Evolutionary conservation across 257 asterid genomes (phyloP).

Genomic region (Vinca minor): DNA sequence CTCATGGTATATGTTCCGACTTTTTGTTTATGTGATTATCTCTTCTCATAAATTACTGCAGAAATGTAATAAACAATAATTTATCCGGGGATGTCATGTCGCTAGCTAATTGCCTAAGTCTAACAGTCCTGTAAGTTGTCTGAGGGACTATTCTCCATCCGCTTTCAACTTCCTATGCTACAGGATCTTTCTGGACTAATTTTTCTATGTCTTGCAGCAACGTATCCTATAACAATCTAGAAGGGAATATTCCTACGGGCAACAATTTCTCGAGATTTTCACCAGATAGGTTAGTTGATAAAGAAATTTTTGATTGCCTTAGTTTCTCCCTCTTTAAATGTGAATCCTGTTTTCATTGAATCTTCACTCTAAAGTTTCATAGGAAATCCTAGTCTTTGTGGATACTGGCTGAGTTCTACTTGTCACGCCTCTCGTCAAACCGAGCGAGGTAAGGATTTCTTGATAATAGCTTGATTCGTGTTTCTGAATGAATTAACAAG

Average conservation of each 20-base stretch:
- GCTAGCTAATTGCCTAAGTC: slow-evolving; percentile 64
- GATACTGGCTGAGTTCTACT: slow-evolving; percentile 63
- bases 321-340: background rate
- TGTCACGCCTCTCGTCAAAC: slow-evolving; percentile 50
- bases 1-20: background rate
- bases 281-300: slow-evolving; percentile 52
- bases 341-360: background rate
- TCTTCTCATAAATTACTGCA: slow-evolving; percentile 16
- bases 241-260: slow-evolving; percentile 70
- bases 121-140: slow-evolving; percentile 61
- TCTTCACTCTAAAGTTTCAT: slow-evolving; percentile 39
- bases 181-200: slow-evolving; percentile 4
- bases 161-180: background rate
- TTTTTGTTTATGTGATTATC: background rate
- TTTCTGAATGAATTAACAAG: background rate
- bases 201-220: slow-evolving; percentile 39
- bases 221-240: slow-evolving; percentile 76
- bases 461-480: background rate
- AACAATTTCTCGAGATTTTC: slow-evolving; percentile 84
- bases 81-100: slow-evolving; percentile 71
- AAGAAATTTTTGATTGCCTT: background rate
- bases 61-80: slow-evolving; percentile 74
- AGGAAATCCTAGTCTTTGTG: slow-evolving; percentile 85
- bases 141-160: background rate
- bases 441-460: slow-evolving; percentile 45